phyloP scores from a whole-genome alignment of 2,329 filamentous ascomycete species.

The Lachnellula arida region DNA sequence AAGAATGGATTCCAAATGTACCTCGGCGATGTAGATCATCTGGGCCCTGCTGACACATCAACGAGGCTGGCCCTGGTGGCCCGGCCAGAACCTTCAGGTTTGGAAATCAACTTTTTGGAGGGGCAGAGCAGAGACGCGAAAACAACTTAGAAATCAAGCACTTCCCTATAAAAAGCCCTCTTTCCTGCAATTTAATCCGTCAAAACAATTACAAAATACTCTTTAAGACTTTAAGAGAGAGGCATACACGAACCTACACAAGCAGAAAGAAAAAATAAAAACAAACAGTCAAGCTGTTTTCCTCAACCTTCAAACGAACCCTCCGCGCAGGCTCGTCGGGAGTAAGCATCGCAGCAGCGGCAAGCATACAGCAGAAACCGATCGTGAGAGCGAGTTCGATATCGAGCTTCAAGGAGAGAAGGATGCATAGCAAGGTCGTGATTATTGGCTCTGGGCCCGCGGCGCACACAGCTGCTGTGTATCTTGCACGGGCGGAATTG shows the following conservation, averaged over 20 bases:
- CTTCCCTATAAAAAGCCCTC: background rate
- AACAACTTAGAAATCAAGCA: conserved; percentile 24
- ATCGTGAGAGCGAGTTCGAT: conserved; percentile 28
- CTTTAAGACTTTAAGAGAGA: background rate
- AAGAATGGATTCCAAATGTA: background rate
- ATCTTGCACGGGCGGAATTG: conserved; percentile 89
- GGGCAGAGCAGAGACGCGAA: conserved; percentile 4
- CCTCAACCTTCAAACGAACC: conserved; percentile 71
- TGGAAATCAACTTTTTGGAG: conserved; percentile 20
- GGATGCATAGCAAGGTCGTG: conserved; percentile 91
- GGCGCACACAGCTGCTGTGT: conserved; percentile 95
- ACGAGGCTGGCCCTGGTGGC: background rate
- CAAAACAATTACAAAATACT: background rate
- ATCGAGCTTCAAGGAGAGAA: conserved; percentile 42
- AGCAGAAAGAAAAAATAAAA: background rate
- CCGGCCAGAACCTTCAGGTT: conserved; percentile 17
- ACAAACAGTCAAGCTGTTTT: conserved; percentile 80
- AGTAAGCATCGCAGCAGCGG: conserved; percentile 67
- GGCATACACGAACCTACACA: background rate
- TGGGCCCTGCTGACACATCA: conserved; percentile 7
- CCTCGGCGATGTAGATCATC: background rate
- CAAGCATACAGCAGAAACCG: conserved; percentile 57
- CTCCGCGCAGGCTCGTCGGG: conserved; percentile 70
- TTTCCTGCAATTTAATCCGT: background rate
- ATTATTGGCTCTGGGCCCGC: conserved; percentile 94